A percentile compares a stretch with the other conserved stretches of the same genome.
phyloP scores from a whole-genome alignment of 495 filamentous ascomycete species.

The Podospora tetraspora region DNA sequence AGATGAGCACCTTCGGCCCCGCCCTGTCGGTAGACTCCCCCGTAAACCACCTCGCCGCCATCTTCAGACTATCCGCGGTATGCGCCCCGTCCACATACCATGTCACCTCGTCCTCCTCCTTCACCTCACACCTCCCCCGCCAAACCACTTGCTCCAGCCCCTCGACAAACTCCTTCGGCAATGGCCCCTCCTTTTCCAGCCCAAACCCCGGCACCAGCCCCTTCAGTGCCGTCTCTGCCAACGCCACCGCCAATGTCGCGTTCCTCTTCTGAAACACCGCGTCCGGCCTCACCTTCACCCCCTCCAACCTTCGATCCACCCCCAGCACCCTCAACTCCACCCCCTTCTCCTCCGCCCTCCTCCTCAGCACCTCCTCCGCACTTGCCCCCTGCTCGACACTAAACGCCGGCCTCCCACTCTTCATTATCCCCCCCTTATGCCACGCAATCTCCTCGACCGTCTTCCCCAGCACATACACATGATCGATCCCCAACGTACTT shows the following conservation, averaged over 20 bases:
- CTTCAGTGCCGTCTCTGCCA: slow-evolving; percentile 59
- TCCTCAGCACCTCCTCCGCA: slow-evolving; percentile 63
- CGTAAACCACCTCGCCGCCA: slow-evolving; percentile 75
- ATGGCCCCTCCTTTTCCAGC: slow-evolving; percentile 18
- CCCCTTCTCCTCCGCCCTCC: slow-evolving; percentile 64
- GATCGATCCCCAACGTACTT: slow-evolving; percentile 85
- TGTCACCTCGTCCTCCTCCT: slow-evolving; percentile 55
- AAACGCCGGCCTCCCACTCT: slow-evolving; percentile 62
- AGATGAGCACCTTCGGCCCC: slow-evolving; percentile 66
- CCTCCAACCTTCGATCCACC: slow-evolving; percentile 57
- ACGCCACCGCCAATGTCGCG: slow-evolving; percentile 71
- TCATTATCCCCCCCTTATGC: slow-evolving; percentile 96
- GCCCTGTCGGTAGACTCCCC: slow-evolving; percentile 38
- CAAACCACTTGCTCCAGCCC: slow-evolving; percentile 73
- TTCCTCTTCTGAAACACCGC: slow-evolving; percentile 83
- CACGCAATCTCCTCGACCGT: slow-evolving; percentile 92
- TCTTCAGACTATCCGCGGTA: slow-evolving; percentile 78
- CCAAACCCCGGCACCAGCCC: slow-evolving; percentile 37
- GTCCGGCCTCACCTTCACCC: slow-evolving; percentile 66
- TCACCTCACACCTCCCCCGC: slow-evolving; percentile 79
- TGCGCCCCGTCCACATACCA: slow-evolving; percentile 95
- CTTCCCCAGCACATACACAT: slow-evolving; percentile 68
- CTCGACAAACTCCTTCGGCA: slow-evolving; percentile 63
- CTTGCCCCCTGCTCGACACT: slow-evolving; percentile 62
- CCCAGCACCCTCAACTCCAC: slow-evolving; percentile 56